phyloP scores from a whole-genome alignment of 2,329 filamentous ascomycete species.

The Aspergillus sp. region DNA sequence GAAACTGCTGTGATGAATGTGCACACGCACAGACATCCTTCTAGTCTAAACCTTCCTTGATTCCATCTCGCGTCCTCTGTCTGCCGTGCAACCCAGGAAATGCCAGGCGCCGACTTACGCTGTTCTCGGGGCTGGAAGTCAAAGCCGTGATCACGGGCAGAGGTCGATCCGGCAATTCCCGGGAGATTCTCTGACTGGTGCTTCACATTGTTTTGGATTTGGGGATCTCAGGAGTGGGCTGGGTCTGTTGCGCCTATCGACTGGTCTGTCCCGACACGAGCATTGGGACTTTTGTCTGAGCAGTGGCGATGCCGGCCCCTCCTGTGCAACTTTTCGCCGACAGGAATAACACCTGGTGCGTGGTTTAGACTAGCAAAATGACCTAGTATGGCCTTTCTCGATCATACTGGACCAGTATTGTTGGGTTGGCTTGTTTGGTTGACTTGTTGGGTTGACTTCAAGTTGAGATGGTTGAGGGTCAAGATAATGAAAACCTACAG shows the following conservation, averaged over 20 bases:
- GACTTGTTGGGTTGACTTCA: background rate
- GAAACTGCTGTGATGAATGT: conserved; percentile 4
- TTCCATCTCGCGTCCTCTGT: background rate
- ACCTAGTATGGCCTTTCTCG: background rate
- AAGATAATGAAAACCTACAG: background rate
- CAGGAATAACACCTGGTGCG: background rate
- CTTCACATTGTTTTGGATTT: background rate
- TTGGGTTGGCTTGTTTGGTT: background rate
- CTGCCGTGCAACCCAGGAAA: conserved; percentile 3
- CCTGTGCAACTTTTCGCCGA: conserved; percentile 1
- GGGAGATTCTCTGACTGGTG: background rate
- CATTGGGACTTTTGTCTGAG: background rate
- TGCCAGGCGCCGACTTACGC: background rate
- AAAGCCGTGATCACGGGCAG: background rate
- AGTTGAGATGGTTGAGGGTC: background rate
- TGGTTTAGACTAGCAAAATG: background rate
- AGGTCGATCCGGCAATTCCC: background rate
- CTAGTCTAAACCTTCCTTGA: conserved; percentile 1
- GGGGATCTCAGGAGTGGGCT: background rate
- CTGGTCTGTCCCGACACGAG: background rate
- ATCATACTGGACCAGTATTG: background rate
- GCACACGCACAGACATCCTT: conserved; percentile 1
- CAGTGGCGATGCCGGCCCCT: background rate
- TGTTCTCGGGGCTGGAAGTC: background rate
- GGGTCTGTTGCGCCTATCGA: background rate